Base-by-base conservation (phyloP, 2,329 filamentous ascomycete species). In the Neofusicoccum cordaticola region DNA sequence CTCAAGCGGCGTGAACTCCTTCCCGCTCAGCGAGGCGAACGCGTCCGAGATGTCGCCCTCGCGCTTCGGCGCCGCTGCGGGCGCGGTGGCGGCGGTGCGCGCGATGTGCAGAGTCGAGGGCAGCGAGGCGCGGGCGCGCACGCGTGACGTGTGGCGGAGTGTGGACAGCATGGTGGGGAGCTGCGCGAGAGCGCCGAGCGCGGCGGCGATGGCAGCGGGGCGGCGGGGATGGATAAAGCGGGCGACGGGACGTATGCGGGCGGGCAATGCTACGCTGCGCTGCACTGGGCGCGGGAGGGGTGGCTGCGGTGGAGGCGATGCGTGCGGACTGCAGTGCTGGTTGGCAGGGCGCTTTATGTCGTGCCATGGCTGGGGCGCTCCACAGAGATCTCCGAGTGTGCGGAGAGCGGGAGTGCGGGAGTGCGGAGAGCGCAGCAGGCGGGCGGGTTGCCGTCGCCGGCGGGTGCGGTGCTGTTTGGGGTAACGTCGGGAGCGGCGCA, bases 21-120 rank as follows among this genome's bases (percentile, higher is more conserved):
- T 75, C 15, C 81, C 81, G 1, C 80, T 82, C 2, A 83, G 76
- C 3, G 80, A 82, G 5, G 76, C 81, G 65, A 83, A 83, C 0
- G 81, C 80, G 69, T 82, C 81, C 2, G 80, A 82, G 27, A 83
- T 83, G 53, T 83, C 81, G 47, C 81, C 81, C 34, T 78, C 79
- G 50, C 79, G 75, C 67, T 81, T 83, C 57, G 79, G 78, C 3
- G 67, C 56, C 37, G 53, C 73, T 67, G 22, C 67, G 61, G 17
- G 67, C 39, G 62, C 67, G 47, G 64, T 70, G 69, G 63, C 53
- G 19, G n/a, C 37, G 64, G 66, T 71, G 13, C 66, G 42, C 2
- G 66, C 65, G 34, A 69, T 66, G 56, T 66, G 69, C 66, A 69
- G 22, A 1, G 62, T 27, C 1, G 52, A 35, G 13, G 62, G 42